Evolutionary conservation across 1,284 basidiomycete genomes (phyloP), one percentile per base, ranked within the genome.

Genomic region (Phellopilus nigrolimitatus): DNA sequence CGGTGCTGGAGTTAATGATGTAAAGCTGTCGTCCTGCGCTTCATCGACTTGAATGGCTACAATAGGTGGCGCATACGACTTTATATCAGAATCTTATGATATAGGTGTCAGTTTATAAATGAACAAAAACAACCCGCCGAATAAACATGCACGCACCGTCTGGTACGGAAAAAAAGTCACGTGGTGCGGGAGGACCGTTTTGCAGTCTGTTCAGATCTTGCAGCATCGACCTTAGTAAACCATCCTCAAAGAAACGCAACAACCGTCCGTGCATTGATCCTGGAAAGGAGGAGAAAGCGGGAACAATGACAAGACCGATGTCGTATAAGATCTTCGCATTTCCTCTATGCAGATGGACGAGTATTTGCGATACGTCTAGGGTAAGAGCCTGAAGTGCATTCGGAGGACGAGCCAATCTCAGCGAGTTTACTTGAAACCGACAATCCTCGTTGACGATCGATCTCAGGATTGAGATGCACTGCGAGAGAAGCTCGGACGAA

Each of bases 361-460:
- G 70, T 56, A 80, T 75, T 55, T 77, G 77, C 3, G 82, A 79
- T 21, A 86, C 71, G 60, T 86, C 82, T 21, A 88, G 65, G 2
- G 73, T 75, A 30, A 82, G 60, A 2, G 76, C 73, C 59, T 88
- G 85, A 25, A 88, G 65, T 2, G 83, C 71, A 59, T 85, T 78
- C 1, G 83, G 80, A 10, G 85, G 85, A 27, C 76, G 73, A 0
- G 69, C 71, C 4, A 80, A 80, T 8, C 80, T 74, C 13, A 80
- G 76, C 22, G 68, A 70, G 10, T 72, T 64, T 3, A 76, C 71
- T 56, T 75, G 75, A 63, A 76, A 86, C 2, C 84, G 80, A 62
- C 84, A 86, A 59, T 88, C 85, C 53, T 87, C 82, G 3, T 68
- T 64, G 17, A 87, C 70, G 10, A 88, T 66, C 2, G 84, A 84